Base-by-base conservation (phyloP, 805 yeast genomes). In the Suhomyces prunicola region DNA sequence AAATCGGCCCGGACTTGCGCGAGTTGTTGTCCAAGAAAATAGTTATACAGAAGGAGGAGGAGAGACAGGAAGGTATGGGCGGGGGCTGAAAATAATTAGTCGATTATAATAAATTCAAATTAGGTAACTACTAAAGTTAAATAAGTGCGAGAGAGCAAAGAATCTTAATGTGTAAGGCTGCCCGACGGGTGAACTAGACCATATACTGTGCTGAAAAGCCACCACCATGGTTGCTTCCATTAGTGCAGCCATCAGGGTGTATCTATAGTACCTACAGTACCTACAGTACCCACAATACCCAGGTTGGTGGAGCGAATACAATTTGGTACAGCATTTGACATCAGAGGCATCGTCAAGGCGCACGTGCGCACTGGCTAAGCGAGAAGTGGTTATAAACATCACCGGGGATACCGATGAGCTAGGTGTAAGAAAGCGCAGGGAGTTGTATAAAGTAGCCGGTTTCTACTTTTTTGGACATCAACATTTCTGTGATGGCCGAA, bases 41-140 rank as follows among this genome's bases (percentile, higher is more conserved):
- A 4, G 74, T 91, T 1, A 78, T 87, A 5, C 87, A 87, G 58
- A 84, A 77, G 55, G 96, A 90, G 63, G 72, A 59, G 5, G 71
- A 63, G 51, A 66, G 79, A 23, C 75, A 76, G 3, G 78, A 72
- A 52, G 79, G 77, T 26, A 74, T 62, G 29, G 78, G 77, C n/a
- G 78, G 80, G 15, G 80, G 80, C 47, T 75, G 19, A 19, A 19
- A 62, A 57, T 15, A 23, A 3, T 36, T 17, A 12, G 33, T 29
- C 33, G 6, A 12, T 10, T 29, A 12, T 13, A 29, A 5, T 15
- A 17, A 36, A 36, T 9, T 17, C 6, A 7, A 36, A 5, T n/a
- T 36, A 39, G 42, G n/a, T 44, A 44, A 44, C 31, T 6, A 44
- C 8, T 44, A 44, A 15, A 24, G 46, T n/a, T n/a, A 40, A 19